A percentile compares a stretch with the other conserved stretches of the same genome.
These are phyloP conservation scores for Salvia sclarea DNA, from an alignment of 305 asterid genomes.

Conservation along the genomic window DNA sequence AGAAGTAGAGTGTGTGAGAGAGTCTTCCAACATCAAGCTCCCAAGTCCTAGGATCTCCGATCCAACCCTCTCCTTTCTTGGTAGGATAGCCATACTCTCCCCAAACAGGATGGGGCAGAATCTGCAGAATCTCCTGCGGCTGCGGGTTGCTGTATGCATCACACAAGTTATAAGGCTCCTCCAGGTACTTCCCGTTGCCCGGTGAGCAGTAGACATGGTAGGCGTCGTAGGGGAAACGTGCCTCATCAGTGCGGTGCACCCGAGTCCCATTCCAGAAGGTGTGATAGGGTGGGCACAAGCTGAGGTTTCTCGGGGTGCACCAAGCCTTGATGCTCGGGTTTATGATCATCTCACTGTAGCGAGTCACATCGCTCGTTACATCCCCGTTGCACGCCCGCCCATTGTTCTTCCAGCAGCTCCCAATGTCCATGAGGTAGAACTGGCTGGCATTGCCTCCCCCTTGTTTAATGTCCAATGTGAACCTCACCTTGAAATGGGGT, in stretches of 20 bases:
- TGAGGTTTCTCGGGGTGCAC: constrained; percentile 39
- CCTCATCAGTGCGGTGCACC: constrained; percentile 43
- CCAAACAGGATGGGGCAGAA: constrained; percentile 61
- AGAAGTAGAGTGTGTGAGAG: constrained; percentile 53
- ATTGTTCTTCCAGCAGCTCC: constrained; percentile 64
- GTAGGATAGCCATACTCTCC: constrained; percentile 58
- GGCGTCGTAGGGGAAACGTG: constrained; percentile 51
- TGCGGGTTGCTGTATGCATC: constrained; percentile 62
- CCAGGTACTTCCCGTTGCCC: constrained; percentile 46
- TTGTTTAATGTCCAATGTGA: constrained; percentile 44
- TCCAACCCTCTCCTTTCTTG: constrained; percentile 57
- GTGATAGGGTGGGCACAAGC: constrained; percentile 48
- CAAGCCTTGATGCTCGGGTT: constrained; percentile 48
- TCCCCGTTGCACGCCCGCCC: constrained; percentile 54
- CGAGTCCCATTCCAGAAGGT: constrained; percentile 49
- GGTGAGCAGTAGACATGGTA: constrained; percentile 61
- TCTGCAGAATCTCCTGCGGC: constrained; percentile 56
- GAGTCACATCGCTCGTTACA: constrained; percentile 55
- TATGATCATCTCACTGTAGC: constrained; percentile 61
- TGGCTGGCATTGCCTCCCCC: constrained; percentile 65
- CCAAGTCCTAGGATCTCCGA: constrained; percentile 62
- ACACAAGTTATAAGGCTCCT: constrained; percentile 48
- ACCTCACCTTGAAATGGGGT: constrained; percentile 58
- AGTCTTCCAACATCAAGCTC: constrained; percentile 59
- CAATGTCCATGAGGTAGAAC: constrained; percentile 62